Percentiles rank a stretch among this genome's conserved stretches.
phyloP scores from a whole-genome alignment of 805 yeast species.

The Ogataea neopini region DNA sequence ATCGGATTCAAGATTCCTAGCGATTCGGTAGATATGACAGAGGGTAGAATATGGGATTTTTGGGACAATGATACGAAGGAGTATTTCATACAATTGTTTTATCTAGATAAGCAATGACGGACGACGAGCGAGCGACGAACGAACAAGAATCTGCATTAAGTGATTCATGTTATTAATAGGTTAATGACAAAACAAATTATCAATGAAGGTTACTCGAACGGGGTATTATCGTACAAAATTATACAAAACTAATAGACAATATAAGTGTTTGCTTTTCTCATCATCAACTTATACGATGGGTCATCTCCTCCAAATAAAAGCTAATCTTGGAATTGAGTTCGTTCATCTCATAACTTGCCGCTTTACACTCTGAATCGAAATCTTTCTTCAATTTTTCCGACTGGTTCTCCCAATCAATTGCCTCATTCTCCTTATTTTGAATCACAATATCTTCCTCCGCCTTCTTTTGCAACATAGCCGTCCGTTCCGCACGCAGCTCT shows the following conservation, averaged over 20 bases:
- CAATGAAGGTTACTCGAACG: too few species aligned
- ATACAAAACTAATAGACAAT: too few species aligned
- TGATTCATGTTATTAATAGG: too few species aligned
- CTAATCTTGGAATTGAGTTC: constrained; percentile 56
- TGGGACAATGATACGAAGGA: constrained; percentile 73
- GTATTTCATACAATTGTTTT: constrained; percentile 72
- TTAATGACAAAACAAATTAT: too few species aligned
- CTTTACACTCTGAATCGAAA: constrained; percentile 53
- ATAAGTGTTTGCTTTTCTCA: too few species aligned
- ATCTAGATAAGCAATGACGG: constrained; percentile 24
- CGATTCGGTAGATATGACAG: constrained; percentile 45
- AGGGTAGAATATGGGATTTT: constrained; percentile 58
- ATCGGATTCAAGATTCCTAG: constrained; percentile 75
- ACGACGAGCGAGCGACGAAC: too few species aligned
- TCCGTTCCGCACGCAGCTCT: constrained; percentile 46
- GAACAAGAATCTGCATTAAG: too few species aligned
- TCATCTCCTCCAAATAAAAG: constrained; percentile 54
- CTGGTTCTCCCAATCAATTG: constrained; percentile 32
- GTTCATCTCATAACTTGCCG: constrained; percentile 53
- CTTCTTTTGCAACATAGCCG: constrained; percentile 49
- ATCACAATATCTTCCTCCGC: constrained; percentile 48
- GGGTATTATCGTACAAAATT: constrained; percentile 3
- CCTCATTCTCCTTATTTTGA: constrained; percentile 20
- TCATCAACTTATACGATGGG: constrained; percentile 29
- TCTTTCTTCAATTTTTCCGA: constrained; percentile 41